Evolutionary conservation across 352 stramenopile species (phyloP), one percentile per base, ranked within the genome.

Genomic region (Pelagophyceae sp.): DNA sequence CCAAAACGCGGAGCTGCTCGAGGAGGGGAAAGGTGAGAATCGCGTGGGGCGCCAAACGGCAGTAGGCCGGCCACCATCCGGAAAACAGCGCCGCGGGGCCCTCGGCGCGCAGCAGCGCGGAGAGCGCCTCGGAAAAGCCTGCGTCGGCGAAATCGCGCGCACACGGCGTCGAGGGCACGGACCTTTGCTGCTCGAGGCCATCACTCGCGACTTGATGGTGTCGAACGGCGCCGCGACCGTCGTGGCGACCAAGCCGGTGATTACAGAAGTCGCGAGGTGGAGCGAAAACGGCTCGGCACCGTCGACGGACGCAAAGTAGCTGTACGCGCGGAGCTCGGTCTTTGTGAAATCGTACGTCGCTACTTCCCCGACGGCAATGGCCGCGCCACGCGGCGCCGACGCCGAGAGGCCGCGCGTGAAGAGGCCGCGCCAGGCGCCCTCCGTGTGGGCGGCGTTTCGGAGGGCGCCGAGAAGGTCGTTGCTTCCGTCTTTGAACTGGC

Each of bases 51-150:
- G 35, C 31, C 19, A 72, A 32, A 11, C 80, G 67, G 23, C 65
- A 38, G 58, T 78, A 82, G 33, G 77, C 72, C 27, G 80, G 80
- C 38, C 72, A 37, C 19, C 79, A 83, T n/a, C 80, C 80, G 27
- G 77, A 50, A 71, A 80, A 82, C 0, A 83, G 80, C 29, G 78
- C 69, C 72, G 81, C 72, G 2, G 80, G 40, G 29, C 80, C 80
- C 74, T 83, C 80, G 67, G 38, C 27, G 20, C 64, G 50, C 1
- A 83, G 54, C 6, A 75, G 60, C 60, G 60, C 15, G 25, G 25
- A 5, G 25, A 67, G 60, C 11, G n/a, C n/a, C n/a, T n/a, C n/a
- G n/a, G n/a, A n/a, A n/a, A n/a, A n/a, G n/a, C n/a, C n/a, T n/a
- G n/a, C n/a, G n/a, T n/a, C n/a, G n/a, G n/a, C n/a, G n/a, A n/a